These are phyloP conservation scores for Tephrocybe sp. DNA, from an alignment of 768 basidiomycete genomes.

Conservation along the genomic window DNA sequence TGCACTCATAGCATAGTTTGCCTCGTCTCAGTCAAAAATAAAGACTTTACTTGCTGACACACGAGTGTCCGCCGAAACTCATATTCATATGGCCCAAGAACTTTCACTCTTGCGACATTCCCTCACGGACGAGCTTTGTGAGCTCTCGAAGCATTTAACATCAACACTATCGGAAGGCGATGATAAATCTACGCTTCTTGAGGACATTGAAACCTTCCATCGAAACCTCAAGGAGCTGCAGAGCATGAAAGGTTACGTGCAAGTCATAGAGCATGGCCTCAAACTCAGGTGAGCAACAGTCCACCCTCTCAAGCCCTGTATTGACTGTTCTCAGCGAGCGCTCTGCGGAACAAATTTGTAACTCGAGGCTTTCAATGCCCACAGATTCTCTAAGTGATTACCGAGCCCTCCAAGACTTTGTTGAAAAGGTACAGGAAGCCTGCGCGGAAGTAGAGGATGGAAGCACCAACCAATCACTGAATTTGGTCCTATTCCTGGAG, in stretches of 20 bases:
- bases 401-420: conserved; percentile 59
- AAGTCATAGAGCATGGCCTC: conserved; percentile 68
- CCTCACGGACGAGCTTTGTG: conserved; percentile 73
- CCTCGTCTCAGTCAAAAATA: conserved; percentile 47
- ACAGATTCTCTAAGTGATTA: conserved; percentile 52
- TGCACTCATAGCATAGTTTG: conserved; percentile 53
- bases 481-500: conserved; percentile 60
- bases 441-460: conserved; percentile 47
- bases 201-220: conserved; percentile 80
- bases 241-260: conserved; percentile 72
- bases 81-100: conserved; percentile 66
- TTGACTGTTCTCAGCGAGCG: conserved; percentile 43
- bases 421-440: conserved; percentile 41
- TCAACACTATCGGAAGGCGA: conserved; percentile 51
- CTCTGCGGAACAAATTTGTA: conserved; percentile 52
- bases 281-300: conserved; percentile 57
- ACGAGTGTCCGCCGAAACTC: conserved; percentile 41
- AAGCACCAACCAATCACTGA: conserved; percentile 47
- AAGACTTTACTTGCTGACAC: conserved; percentile 47
- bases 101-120: conserved; percentile 75
- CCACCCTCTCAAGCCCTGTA: background rate
- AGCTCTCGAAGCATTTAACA: conserved; percentile 61
- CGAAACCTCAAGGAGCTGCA: conserved; percentile 74
- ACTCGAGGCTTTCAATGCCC: conserved; percentile 36
- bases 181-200: conserved; percentile 63